Percentiles rank a stretch among this genome's conserved stretches.
These are phyloP conservation scores for Gossypium mustelinum DNA, from an alignment of 345 rosid genomes.

Conservation along the genomic window DNA sequence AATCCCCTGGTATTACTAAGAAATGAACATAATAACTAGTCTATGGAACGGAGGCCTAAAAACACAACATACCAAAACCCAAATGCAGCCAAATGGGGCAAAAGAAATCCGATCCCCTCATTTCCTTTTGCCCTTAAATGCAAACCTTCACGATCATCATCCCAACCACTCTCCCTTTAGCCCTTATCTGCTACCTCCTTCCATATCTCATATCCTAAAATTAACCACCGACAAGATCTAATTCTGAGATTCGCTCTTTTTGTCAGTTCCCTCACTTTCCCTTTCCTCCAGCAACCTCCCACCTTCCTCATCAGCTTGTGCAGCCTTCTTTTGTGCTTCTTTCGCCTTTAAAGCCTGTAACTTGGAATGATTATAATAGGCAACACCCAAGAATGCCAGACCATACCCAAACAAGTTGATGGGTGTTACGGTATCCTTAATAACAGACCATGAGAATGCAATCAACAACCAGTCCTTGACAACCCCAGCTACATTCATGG, in stretches of 20 bases:
- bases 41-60: slow-evolving; percentile 16
- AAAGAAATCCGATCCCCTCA: slow-evolving; percentile 17
- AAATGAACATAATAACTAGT: slow-evolving; percentile 22
- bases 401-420: slow-evolving; percentile 82
- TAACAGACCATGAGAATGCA: slow-evolving; percentile 96
- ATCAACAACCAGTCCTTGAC: slow-evolving; percentile 95
- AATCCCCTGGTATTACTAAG: slow-evolving; percentile 18
- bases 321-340: slow-evolving; percentile 83
- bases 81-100: slow-evolving; percentile 26
- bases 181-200: neutral
- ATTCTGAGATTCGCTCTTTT: slow-evolving; percentile 54
- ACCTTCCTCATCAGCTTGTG: slow-evolving; percentile 66
- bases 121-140: neutral
- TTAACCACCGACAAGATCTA: slow-evolving; percentile 24
- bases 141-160: too few species aligned
- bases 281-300: slow-evolving; percentile 79
- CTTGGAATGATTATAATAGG: slow-evolving; percentile 83
- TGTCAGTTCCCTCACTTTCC: slow-evolving; percentile 57
- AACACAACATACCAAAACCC: slow-evolving; percentile 20
- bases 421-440: slow-evolving; percentile 92
- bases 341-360: slow-evolving; percentile 87
- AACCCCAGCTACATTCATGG: slow-evolving; percentile 98
- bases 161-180: neutral
- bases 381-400: slow-evolving; percentile 89
- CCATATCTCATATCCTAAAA: slow-evolving; percentile 19